A percentile compares a stretch with the other conserved stretches of the same genome.
Conservation (phyloP, 2,329 filamentous ascomycete genomes). For the Emericellopsis cladophorae region DNA sequence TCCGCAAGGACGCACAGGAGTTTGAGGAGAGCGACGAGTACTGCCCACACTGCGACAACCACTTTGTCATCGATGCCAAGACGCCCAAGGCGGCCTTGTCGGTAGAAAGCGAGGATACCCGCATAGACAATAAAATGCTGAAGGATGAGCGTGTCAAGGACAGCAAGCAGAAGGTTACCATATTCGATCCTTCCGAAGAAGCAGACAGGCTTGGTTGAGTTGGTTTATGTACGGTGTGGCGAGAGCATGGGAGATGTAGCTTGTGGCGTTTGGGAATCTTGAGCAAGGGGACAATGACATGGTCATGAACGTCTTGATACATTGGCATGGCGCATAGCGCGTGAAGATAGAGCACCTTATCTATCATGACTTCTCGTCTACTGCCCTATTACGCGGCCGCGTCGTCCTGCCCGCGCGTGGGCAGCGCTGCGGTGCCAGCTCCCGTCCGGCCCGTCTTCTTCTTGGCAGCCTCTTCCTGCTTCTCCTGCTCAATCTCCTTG, state of each 20-base stretch:
- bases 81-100: constrained; percentile 73
- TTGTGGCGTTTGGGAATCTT: neutral
- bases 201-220: constrained; percentile 63
- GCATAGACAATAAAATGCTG: constrained; percentile 80
- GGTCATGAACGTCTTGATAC: constrained; percentile 23
- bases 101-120: constrained; percentile 82
- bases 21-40: constrained; percentile 98
- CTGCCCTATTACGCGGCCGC: constrained; percentile 21
- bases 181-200: constrained; percentile 65
- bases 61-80: constrained; percentile 84
- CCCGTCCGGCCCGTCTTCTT: constrained; percentile 77
- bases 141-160: constrained; percentile 70
- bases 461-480: constrained; percentile 95
- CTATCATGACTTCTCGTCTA: constrained; percentile 8
- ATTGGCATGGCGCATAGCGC: constrained; percentile 15
- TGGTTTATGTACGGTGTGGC: neutral
- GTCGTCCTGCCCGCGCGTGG: constrained; percentile 46
- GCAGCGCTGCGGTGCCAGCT: constrained; percentile 58
- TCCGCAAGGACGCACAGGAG: constrained; percentile 83
- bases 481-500: constrained; percentile 98
- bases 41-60: constrained; percentile 98
- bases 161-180: constrained; percentile 47
- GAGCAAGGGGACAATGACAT: neutral
- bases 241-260: neutral
- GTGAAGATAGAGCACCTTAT: constrained; percentile 10